Evolutionary conservation across 768 basidiomycete genomes (phyloP).

Genomic region (Serendipita vermifera): DNA sequence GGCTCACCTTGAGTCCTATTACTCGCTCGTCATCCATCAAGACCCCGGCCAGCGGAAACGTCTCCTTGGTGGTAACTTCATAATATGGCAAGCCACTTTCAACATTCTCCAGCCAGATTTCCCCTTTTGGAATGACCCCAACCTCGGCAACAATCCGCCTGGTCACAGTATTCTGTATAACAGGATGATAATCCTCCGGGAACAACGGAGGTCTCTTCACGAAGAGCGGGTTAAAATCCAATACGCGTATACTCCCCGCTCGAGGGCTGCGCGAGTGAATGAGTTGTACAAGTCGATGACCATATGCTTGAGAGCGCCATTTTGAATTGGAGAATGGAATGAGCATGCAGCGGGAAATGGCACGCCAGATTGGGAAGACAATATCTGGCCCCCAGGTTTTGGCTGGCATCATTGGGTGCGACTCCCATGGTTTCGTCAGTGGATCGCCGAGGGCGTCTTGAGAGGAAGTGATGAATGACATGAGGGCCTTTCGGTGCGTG

Average conservation of each 20-base stretch:
- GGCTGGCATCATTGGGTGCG: conserved; percentile 3
- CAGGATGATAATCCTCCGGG: conserved; percentile 1
- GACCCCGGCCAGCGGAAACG: conserved; percentile 18
- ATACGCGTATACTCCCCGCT: not conserved
- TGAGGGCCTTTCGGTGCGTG: conserved; percentile 2
- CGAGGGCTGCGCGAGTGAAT: not conserved
- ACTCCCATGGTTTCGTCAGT: not conserved
- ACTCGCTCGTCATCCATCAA: conserved; percentile 23
- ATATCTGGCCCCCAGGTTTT: conserved; percentile 8
- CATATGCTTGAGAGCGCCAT: not conserved
- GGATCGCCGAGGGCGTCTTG: conserved; percentile 4
- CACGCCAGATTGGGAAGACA: not conserved
- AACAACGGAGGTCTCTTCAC: not conserved
- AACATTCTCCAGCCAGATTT: conserved; percentile 12
- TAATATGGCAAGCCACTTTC: conserved; percentile 19
- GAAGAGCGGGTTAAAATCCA: conserved; percentile 7
- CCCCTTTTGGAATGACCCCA: conserved; percentile 1
- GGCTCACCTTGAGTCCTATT: conserved; percentile 17
- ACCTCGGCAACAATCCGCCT: conserved; percentile 2
- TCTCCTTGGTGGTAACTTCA: conserved; percentile 14
- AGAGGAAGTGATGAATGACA: not conserved
- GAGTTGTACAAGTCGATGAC: not conserved
- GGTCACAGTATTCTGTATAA: not conserved
- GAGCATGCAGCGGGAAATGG: conserved; percentile 2
- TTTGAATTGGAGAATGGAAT: not conserved